These are phyloP conservation scores for Phalaenopsis equestris DNA, from an alignment of 106 monocot genomes.

Conservation along the genomic window DNA sequence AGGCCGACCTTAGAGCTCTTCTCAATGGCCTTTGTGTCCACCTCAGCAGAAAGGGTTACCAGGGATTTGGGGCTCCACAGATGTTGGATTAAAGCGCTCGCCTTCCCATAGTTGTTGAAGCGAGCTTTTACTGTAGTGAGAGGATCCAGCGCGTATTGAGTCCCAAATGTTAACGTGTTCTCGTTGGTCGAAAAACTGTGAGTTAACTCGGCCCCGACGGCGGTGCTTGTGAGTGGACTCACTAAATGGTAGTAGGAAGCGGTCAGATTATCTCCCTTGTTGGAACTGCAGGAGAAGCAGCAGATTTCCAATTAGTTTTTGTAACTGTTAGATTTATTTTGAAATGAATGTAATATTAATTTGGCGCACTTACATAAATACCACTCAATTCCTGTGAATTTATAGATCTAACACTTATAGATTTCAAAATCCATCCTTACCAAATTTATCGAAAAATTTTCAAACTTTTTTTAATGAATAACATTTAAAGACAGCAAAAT, in stretches of 20 bases:
- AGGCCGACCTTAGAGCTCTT: constrained; percentile 86
- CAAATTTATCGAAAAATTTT: no score
- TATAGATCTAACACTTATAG: no score
- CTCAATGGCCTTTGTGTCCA: constrained; percentile 80
- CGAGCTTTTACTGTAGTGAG: constrained; percentile 65
- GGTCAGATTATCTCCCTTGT: constrained; percentile 61
- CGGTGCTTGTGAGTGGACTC: constrained; percentile 40
- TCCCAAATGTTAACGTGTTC: constrained; percentile 73
- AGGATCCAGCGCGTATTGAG: constrained; percentile 67
- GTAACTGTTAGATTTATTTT: no score
- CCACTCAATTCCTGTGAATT: no score
- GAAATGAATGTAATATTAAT: no score
- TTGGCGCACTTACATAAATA: no score
- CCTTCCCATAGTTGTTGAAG: constrained; percentile 71
- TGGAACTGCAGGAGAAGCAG: constrained; percentile 35
- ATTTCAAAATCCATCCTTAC: no score
- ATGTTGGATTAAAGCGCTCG: constrained; percentile 69
- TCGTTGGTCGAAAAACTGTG: constrained; percentile 67
- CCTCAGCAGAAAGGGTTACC: constrained; percentile 60
- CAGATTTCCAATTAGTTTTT: neutral
- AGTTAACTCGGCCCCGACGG: constrained; percentile 69
- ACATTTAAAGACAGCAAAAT: no score
- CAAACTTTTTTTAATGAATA: no score
- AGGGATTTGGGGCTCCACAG: constrained; percentile 69
- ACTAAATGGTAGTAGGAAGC: constrained; percentile 79